A percentile compares a stretch with the other conserved stretches of the same genome.
phyloP scores from a whole-genome alignment of 345 rosid genomes.

The Populus ilicifolia region DNA sequence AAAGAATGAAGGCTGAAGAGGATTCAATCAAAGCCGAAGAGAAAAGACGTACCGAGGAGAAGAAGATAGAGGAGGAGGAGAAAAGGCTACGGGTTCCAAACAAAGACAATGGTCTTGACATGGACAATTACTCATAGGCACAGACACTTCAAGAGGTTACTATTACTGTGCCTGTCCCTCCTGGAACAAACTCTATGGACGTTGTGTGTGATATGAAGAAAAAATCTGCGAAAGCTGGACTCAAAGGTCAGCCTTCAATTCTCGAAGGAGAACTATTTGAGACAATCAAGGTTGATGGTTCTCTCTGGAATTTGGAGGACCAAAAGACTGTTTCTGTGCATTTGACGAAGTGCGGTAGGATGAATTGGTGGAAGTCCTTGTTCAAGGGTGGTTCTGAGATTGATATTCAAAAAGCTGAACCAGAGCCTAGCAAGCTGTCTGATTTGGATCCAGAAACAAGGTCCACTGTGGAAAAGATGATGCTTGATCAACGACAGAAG shows the following conservation, averaged over 20 bases:
- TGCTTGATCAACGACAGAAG: constrained; percentile 32
- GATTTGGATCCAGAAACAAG: constrained; percentile 26
- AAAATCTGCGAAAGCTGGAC: constrained; percentile 19
- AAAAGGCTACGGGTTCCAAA: constrained; percentile 16
- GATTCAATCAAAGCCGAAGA: background rate
- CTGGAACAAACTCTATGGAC: constrained; percentile 22
- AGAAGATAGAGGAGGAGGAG: constrained; percentile 4
- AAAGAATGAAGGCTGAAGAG: background rate
- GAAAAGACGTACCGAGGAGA: background rate
- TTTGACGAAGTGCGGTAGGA: constrained; percentile 21
- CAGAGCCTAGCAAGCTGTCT: constrained; percentile 21
- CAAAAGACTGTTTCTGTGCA: constrained; percentile 20
- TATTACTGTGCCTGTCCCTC: constrained; percentile 18
- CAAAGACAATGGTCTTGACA: constrained; percentile 30
- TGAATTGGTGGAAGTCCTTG: constrained; percentile 32
- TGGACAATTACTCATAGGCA: constrained; percentile 29
- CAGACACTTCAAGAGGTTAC: constrained; percentile 32
- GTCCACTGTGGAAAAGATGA: constrained; percentile 27
- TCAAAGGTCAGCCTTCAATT: constrained; percentile 18
- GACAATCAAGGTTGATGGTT: constrained; percentile 15
- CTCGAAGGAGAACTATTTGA: constrained; percentile 27
- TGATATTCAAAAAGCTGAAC: constrained; percentile 29
- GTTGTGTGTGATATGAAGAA: constrained; percentile 25
- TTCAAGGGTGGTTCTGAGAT: constrained; percentile 24
- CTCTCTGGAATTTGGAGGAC: constrained; percentile 27